Conservation (phyloP, 768 basidiomycete genomes). For the Auricularia auricula-judae region DNA sequence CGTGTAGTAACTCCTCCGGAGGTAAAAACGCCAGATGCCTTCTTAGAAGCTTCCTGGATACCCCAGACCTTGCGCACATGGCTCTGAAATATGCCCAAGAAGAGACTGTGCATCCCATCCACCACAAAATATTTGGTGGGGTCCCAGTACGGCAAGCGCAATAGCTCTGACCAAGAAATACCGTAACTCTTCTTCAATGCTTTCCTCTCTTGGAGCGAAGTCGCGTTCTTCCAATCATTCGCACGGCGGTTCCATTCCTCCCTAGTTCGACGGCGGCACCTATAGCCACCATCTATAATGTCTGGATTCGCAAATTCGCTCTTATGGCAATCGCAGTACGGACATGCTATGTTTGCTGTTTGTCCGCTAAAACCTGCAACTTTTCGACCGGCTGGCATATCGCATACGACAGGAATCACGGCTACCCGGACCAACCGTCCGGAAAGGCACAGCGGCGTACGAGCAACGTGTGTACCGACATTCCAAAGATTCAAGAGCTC, state of each 20-base stretch:
- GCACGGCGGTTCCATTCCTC: conserved; percentile 2
- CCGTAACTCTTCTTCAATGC: conserved; percentile 14
- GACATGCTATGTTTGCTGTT: conserved; percentile 9
- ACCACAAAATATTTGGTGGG: conserved; percentile 14
- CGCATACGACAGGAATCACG: conserved; percentile 21
- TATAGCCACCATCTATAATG: too few relatives aligned
- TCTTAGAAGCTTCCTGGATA: too few relatives aligned
- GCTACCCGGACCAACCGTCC: conserved; percentile 17
- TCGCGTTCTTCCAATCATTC: conserved; percentile 14
- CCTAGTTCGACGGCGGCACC: neutral
- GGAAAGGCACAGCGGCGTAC: conserved; percentile 12
- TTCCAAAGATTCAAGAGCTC: neutral
- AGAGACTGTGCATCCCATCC: conserved; percentile 29
- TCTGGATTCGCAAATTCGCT: too few relatives aligned
- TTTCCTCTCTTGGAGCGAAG: conserved; percentile 8
- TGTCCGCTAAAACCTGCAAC: conserved; percentile 13
- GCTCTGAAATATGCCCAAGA: conserved; percentile 11
- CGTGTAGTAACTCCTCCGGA: too few relatives aligned
- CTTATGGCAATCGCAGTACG: conserved; percentile 3
- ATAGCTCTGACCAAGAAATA: conserved; percentile 19
- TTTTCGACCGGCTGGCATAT: conserved; percentile 21
- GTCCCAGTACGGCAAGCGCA: conserved; percentile 26
- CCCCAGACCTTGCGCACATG: neutral
- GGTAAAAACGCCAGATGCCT: too few relatives aligned
- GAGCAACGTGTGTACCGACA: conserved; percentile 21